Conservation (phyloP, 192 early-diverging fungal genomes). For the Chytriomyces confervae region DNA sequence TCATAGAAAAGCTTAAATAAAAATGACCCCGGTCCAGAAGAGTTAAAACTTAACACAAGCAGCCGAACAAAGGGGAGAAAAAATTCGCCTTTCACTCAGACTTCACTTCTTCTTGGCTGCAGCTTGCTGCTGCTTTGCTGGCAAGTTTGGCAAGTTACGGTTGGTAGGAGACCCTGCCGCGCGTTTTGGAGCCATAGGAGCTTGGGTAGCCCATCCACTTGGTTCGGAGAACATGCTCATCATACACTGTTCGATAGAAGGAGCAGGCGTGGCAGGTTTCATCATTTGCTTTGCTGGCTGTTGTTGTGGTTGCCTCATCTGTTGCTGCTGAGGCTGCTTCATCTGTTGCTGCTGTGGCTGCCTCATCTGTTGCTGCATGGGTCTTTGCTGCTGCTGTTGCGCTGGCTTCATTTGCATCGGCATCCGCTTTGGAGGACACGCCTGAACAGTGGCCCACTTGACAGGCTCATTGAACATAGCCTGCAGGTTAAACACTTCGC, state of each 20-base stretch:
- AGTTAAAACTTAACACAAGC: no score
- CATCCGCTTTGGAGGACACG: constrained; percentile 20
- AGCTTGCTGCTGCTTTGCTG: neutral
- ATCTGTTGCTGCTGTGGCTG: neutral
- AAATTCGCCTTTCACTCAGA: no score
- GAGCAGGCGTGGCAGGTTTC: neutral
- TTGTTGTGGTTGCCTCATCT: neutral
- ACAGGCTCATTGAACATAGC: constrained; percentile 18
- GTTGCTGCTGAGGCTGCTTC: neutral
- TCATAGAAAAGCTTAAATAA: no score
- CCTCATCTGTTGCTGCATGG: constrained; percentile 1
- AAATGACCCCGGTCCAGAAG: no score
- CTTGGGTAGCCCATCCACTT: neutral
- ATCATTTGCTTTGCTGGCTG: neutral
- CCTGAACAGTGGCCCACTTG: constrained; percentile 4
- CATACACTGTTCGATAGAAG: neutral
- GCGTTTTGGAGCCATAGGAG: neutral
- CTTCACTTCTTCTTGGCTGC: neutral
- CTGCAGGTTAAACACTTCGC: constrained; percentile 18
- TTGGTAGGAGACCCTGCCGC: neutral
- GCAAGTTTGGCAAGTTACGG: neutral
- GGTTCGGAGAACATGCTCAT: neutral
- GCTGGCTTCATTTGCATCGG: neutral
- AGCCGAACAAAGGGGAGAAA: no score
- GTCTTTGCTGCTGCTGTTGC: neutral